Percentiles rank a stretch among this genome's conserved stretches.
These are phyloP conservation scores for Beauveria sp. DNA, from an alignment of 2,329 filamentous ascomycete genomes.

Conservation along the genomic window DNA sequence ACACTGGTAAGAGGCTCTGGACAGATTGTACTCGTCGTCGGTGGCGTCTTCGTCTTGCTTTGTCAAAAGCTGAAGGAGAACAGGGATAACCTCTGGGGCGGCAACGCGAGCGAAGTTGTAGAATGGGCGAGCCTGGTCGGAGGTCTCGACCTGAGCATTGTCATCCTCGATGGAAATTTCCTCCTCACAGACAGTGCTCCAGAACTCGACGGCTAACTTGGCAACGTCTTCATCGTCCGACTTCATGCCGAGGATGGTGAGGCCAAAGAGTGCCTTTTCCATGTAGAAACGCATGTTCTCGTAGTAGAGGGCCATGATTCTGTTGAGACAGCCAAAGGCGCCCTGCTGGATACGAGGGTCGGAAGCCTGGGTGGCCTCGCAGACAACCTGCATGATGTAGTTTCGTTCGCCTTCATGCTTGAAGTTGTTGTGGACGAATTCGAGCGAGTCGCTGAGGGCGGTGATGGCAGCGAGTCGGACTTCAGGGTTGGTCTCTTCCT, in stretches of 20 bases:
- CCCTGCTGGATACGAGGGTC: slow-evolving; percentile 91
- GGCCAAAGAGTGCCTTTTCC: slow-evolving; percentile 97
- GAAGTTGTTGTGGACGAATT: slow-evolving; percentile 97
- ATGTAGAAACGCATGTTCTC: slow-evolving; percentile 99
- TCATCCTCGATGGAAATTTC: slow-evolving; percentile 98
- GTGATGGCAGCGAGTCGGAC: slow-evolving; percentile 89
- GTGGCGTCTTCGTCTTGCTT: slow-evolving; percentile 96
- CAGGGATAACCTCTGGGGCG: slow-evolving; percentile 87
- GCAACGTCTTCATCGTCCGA: slow-evolving; percentile 94
- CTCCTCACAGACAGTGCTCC: slow-evolving; percentile 99
- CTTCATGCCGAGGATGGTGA: slow-evolving; percentile 98
- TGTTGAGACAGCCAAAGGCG: slow-evolving; percentile 93
- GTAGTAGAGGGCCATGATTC: slow-evolving; percentile 98
- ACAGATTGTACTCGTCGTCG: slow-evolving; percentile 96
- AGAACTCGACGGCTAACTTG: slow-evolving; percentile 97
- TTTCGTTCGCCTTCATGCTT: slow-evolving; percentile 98
- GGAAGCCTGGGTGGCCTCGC: slow-evolving; percentile 91
- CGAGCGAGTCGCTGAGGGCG: slow-evolving; percentile 89
- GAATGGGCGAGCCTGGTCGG: slow-evolving; percentile 79
- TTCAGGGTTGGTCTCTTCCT: slow-evolving; percentile 87
- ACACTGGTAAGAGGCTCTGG: slow-evolving; percentile 92
- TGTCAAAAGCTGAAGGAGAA: slow-evolving; percentile 78
- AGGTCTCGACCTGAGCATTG: slow-evolving; percentile 68
- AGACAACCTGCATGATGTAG: slow-evolving; percentile 99
- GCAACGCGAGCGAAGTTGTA: slow-evolving; percentile 95